These are phyloP conservation scores for Colletotrichum sp. DNA, from an alignment of 2,329 filamentous ascomycete species.

Conservation along the genomic window DNA sequence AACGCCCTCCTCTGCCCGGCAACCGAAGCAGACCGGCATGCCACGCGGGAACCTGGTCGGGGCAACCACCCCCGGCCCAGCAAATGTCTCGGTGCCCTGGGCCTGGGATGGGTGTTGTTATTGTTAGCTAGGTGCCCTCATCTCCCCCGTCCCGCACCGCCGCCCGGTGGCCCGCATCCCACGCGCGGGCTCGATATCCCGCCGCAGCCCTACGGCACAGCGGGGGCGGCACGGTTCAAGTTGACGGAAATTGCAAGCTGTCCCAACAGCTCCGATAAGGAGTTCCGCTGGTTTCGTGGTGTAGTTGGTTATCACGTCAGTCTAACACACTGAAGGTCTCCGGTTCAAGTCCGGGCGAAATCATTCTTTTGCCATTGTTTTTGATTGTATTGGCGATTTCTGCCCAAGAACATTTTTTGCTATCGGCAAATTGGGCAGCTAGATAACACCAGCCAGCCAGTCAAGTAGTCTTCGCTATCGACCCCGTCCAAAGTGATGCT, in stretches of 20 bases:
- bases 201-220: background rate
- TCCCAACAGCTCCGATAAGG: rapidly evolving
- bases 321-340: slow-evolving; percentile 40
- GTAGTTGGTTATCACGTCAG: slow-evolving; percentile 55
- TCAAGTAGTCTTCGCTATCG: background rate
- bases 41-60: background rate
- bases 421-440: background rate
- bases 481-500: background rate
- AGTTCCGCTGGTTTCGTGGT: slow-evolving; percentile 33
- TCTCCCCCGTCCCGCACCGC: background rate
- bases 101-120: background rate
- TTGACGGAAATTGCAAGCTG: rapidly evolving
- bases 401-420: background rate
- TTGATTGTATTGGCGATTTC: background rate
- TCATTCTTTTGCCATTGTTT: background rate
- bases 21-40: background rate
- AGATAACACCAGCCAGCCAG: background rate
- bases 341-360: slow-evolving; percentile 22
- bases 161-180: background rate
- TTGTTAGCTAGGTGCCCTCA: background rate
- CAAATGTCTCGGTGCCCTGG: background rate
- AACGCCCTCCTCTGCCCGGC: background rate
- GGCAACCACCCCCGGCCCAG: background rate
- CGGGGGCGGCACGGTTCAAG: background rate
- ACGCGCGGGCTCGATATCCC: background rate